Evolutionary conservation across 352 stramenopile species (phyloP).

Genomic region (Globisporangium spiculum): DNA sequence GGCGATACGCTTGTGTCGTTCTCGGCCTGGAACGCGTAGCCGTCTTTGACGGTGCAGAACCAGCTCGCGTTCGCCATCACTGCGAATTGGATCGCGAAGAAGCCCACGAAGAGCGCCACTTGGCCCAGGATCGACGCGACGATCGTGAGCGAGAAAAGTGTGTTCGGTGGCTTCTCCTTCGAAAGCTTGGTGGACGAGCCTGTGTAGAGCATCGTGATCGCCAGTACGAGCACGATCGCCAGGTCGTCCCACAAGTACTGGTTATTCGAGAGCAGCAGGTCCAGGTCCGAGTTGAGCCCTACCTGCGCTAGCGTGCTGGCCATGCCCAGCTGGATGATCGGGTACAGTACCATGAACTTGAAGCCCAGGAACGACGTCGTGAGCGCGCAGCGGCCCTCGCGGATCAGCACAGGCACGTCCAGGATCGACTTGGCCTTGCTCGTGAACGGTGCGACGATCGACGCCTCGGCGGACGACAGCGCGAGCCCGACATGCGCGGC

Average conservation of each 20-base stretch:
- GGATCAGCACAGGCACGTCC: conserved; percentile 70
- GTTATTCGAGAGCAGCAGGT: conserved; percentile 49
- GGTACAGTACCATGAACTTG: conserved; percentile 67
- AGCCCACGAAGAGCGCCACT: conserved; percentile 38
- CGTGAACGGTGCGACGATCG: conserved; percentile 86
- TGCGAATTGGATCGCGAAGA: conserved; percentile 40
- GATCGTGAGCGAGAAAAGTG: conserved; percentile 53
- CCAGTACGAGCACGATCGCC: conserved; percentile 42
- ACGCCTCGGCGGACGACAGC: conserved; percentile 81
- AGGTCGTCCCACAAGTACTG: conserved; percentile 65
- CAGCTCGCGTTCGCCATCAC: conserved; percentile 30
- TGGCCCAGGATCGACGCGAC: conserved; percentile 49
- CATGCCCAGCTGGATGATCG: conserved; percentile 56
- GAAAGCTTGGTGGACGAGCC: conserved; percentile 29
- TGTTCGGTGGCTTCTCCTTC: conserved; percentile 33
- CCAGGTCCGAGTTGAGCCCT: conserved; percentile 26
- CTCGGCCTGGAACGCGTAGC: conserved; percentile 21
- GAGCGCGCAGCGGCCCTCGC: conserved; percentile 83
- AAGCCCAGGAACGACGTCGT: conserved; percentile 48
- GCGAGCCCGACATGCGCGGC: conserved; percentile 85
- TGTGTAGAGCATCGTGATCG: conserved; percentile 58
- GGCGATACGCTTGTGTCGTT: conserved; percentile 15
- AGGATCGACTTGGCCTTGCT: conserved; percentile 75
- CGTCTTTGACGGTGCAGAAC: conserved; percentile 45
- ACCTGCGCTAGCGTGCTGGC: conserved; percentile 30